These are phyloP conservation scores for Coniochaeta sp. DNA, from an alignment of 2,329 filamentous ascomycete genomes.

Conservation along the genomic window DNA sequence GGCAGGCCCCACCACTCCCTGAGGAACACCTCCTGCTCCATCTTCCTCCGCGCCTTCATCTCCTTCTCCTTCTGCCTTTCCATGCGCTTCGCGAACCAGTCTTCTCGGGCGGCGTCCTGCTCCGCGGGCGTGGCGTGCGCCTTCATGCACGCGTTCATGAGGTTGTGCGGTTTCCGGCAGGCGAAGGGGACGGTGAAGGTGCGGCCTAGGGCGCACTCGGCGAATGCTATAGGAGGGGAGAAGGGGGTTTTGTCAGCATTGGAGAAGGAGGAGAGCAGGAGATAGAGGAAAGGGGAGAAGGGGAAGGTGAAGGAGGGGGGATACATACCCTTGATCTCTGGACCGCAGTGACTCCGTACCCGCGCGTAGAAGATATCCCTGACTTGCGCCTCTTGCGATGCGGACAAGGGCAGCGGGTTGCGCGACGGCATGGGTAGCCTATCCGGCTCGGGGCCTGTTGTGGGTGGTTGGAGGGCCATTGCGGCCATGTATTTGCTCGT, in stretches of 20 bases:
- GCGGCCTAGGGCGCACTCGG: constrained; percentile 77
- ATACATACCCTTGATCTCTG: constrained; percentile 67
- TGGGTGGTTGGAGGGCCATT: constrained; percentile 31
- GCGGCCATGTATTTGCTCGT: constrained; percentile 24
- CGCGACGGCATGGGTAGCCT: constrained; percentile 47
- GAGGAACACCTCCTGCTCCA: constrained; percentile 58
- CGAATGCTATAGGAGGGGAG: constrained; percentile 69
- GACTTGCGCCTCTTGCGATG: constrained; percentile 75
- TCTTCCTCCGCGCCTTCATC: constrained; percentile 50
- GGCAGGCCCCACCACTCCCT: constrained; percentile 62
- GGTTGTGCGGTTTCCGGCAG: constrained; percentile 70
- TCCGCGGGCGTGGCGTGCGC: constrained; percentile 75
- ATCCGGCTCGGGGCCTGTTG: constrained; percentile 21
- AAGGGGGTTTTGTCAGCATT: background rate
- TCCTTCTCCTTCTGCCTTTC: constrained; percentile 64
- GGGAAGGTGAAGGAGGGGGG: background rate
- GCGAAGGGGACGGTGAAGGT: constrained; percentile 84
- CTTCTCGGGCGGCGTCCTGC: constrained; percentile 80
- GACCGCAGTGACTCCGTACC: constrained; percentile 67
- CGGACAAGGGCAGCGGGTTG: constrained; percentile 78
- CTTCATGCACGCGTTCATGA: constrained; percentile 95
- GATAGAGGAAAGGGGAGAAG: background rate
- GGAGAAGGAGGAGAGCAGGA: constrained; percentile 1
- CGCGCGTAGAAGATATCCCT: constrained; percentile 74
- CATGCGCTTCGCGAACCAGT: constrained; percentile 80